A percentile compares a stretch with the other conserved stretches of the same genome.
Conservation (phyloP, 805 yeast species). For the Saccharomycopsis fermentans region DNA sequence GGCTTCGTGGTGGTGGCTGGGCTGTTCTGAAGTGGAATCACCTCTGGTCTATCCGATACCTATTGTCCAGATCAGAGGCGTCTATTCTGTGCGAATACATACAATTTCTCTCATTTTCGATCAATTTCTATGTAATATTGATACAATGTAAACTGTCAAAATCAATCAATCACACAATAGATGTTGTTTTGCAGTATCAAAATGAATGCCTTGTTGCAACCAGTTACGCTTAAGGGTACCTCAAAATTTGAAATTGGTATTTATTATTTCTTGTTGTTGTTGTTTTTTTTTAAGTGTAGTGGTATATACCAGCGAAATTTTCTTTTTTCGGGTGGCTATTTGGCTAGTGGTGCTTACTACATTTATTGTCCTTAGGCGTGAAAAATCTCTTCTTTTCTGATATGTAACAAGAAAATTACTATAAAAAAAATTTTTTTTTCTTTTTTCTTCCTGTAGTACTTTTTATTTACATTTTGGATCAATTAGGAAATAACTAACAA, state of each 20-base stretch:
- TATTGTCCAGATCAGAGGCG: too few species aligned
- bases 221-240: too few species aligned
- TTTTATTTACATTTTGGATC: not conserved
- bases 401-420: not conserved
- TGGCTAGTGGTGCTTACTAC: not conserved
- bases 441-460: not conserved
- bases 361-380: not conserved
- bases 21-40: too few species aligned
- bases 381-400: not conserved
- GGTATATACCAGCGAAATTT: not conserved
- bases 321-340: not conserved
- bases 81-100: not conserved
- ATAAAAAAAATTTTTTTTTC: too few species aligned
- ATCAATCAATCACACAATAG: not conserved
- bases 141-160: not conserved
- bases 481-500: not conserved
- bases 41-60: too few species aligned
- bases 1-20: too few species aligned
- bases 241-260: not conserved
- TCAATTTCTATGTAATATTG: not conserved
- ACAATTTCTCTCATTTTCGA: constrained; percentile 10
- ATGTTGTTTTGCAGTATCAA: not conserved
- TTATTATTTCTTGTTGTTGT: not conserved
- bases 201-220: too few species aligned
- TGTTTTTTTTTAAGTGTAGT: not conserved